Evolutionary conservation across 306 rosid genomes (phyloP).

Genomic region (Casuarina glauca): DNA sequence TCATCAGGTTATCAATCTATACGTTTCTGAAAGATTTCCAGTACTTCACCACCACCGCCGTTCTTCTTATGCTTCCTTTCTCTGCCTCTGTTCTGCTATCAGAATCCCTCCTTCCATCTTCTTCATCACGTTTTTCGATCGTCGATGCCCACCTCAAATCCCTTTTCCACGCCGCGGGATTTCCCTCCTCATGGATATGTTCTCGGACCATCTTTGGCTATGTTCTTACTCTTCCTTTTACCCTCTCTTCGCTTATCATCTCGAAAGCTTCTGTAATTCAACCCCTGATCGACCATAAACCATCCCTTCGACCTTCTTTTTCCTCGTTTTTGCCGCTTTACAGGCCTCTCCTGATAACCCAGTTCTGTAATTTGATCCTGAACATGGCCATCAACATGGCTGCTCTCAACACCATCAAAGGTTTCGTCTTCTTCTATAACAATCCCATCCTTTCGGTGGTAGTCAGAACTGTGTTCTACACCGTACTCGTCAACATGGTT

Average conservation of each 20-base stretch:
- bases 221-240: background rate
- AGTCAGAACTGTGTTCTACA: background rate
- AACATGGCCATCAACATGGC: slow-evolving; percentile 11
- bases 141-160: background rate
- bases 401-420: background rate
- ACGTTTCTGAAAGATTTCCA: slow-evolving; percentile 1
- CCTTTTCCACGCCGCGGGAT: slow-evolving; percentile 6
- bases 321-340: background rate
- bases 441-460: slow-evolving; percentile 5
- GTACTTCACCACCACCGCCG: slow-evolving; percentile 3
- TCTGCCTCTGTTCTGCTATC: slow-evolving; percentile 2
- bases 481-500: slow-evolving; percentile 1
- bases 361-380: slow-evolving; percentile 6
- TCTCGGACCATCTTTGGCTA: background rate
- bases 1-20: background rate
- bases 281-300: background rate
- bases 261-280: background rate
- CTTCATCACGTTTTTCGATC: background rate
- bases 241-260: background rate
- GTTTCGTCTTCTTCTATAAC: background rate
- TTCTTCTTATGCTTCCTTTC: slow-evolving; percentile 14
- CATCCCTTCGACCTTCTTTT: background rate
- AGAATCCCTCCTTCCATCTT: background rate
- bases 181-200: background rate
- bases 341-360: slow-evolving; percentile 4